Base-by-base conservation (phyloP, 345 rosid genomes). In the Citrus medica region DNA sequence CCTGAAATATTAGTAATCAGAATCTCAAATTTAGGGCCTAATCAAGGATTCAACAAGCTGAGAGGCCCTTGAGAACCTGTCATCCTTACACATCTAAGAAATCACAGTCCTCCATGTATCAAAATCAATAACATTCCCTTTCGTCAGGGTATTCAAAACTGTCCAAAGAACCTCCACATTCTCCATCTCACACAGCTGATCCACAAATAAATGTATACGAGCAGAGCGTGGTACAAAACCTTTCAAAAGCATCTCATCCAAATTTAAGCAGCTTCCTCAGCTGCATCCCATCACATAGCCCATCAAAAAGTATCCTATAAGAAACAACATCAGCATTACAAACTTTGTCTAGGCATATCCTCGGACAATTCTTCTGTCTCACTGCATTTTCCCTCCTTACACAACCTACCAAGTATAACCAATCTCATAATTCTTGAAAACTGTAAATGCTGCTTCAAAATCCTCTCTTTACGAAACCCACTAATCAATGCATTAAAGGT, bases 301-400 rank as follows among this genome's bases (percentile, higher is more conserved):
- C 94, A 25, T 88, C 92, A 71, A 95, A 95, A 67, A 93, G 78
- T 80, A 91, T 86, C 76, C 98, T 87, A 75, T 92, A 88, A 5
- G 97, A 91, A 63, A 91, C 82, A 60, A 90, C 82, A 87, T 95
- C 96, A 63, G 96, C 96, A 70, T 37, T 37, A 67, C 92, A 87
- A 10, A 97, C 97, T 66, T 85, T 2, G 84, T 62, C 93, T 81
- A 1, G 96, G 95, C 96, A 95, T 91, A 77, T 91, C 7, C 37
- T 35, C 37, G 1, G 37, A 35, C 37, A 95, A 80, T 79, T 93
- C 92, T 51, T 46, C 9, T 85, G 91, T 96, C 74, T 90, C 92
- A 24, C 77, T 79, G 84, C 86, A 86, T 35, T 85, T 93, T 60
- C 90, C 88, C 27, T 81, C 85, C 68, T 88, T 87, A 73, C 92